Percentiles rank a stretch among this genome's conserved stretches.
These are phyloP conservation scores for Fraxinus pennsylvanica DNA, from an alignment of 257 asterid genomes.

Conservation along the genomic window DNA sequence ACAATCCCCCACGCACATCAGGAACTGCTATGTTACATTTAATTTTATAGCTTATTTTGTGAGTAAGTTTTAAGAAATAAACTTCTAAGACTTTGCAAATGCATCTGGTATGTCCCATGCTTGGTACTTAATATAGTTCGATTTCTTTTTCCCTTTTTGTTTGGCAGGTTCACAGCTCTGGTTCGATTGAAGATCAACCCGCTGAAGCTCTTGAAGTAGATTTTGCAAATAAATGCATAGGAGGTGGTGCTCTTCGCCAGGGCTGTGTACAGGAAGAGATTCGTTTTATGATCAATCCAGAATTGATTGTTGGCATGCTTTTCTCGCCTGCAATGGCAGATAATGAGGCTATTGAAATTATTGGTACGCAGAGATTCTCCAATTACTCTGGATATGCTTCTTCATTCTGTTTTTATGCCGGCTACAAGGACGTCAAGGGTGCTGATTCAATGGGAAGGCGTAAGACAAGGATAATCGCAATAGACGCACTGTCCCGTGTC, in stretches of 20 bases:
- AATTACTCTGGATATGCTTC: conserved; percentile 80
- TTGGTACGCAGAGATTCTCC: conserved; percentile 89
- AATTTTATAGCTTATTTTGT: not conserved
- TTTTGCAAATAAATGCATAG: conserved; percentile 80
- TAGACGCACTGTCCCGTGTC: conserved; percentile 72
- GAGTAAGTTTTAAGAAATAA: not conserved
- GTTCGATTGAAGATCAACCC: conserved; percentile 75
- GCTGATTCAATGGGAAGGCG: conserved; percentile 67
- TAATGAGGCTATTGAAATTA: conserved; percentile 87
- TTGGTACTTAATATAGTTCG: not conserved
- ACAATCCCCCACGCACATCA: not conserved
- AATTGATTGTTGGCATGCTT: conserved; percentile 70
- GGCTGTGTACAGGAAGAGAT: conserved; percentile 99
- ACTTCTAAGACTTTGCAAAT: not conserved
- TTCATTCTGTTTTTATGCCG: conserved; percentile 72
- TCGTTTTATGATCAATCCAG: conserved; percentile 93
- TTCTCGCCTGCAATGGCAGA: conserved; percentile 77
- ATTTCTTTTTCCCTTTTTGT: not conserved
- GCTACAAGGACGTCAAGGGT: conserved; percentile 53
- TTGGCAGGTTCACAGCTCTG: conserved; percentile 56
- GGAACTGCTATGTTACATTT: not conserved
- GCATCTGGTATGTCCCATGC: conserved; percentile 4
- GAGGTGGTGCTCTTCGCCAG: conserved; percentile 81
- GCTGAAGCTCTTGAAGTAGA: conserved; percentile 81
- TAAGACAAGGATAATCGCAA: conserved; percentile 74